Base-by-base conservation (phyloP, 139 green algal species). In the Pycnococcus provasolii region DNA sequence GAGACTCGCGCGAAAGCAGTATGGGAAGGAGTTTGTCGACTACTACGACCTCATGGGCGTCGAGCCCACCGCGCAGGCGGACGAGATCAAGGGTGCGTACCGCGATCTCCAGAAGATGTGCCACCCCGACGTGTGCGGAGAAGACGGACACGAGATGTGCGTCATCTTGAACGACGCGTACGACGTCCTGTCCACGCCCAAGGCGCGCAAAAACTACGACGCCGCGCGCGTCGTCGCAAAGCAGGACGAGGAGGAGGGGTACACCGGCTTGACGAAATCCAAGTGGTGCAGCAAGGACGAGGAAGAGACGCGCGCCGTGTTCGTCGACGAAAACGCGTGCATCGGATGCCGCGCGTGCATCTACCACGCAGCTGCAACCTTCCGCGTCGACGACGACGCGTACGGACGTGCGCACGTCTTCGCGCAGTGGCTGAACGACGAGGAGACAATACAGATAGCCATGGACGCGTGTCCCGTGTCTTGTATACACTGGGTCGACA, bases 281-380 rank as follows among this genome's bases (percentile, higher is more conserved):
- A 71, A 47, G 7, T 52, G 53, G 15, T 13, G 45, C 51, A 41
- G n/a, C 55, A n/a, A 71, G 37, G 37, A 71, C 53, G 52, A 70
- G 43, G 59, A 8, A 2, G 65, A 74, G 53, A 60, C 51, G 37
- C 47, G 68, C 13, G 69, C 68, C 45, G 68, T 82, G 26, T 82
- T 79, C 59, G 77, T 82, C 3, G 70, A 83, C 62, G 77, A 83
- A 66, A 68, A 40, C 45, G 40, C 55, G 3, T 83, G 77, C 73
- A 83, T 83, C 58, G 77, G 77, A 45, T 77, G 60, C 60, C 63
- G 70, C 45, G 58, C 76, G 52, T 78, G 71, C 58, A 52, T 60
- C 42, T 66, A 26, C 26, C 8, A n/a, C 45, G 68, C 77, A 13
- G 26, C 65, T 47, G 58, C 59, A 26, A 79, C 68, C 26, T 83